Percentiles rank a stretch among this genome's conserved stretches.
Conservation (phyloP, 345 rosid species). For the Physaria fendleri region DNA sequence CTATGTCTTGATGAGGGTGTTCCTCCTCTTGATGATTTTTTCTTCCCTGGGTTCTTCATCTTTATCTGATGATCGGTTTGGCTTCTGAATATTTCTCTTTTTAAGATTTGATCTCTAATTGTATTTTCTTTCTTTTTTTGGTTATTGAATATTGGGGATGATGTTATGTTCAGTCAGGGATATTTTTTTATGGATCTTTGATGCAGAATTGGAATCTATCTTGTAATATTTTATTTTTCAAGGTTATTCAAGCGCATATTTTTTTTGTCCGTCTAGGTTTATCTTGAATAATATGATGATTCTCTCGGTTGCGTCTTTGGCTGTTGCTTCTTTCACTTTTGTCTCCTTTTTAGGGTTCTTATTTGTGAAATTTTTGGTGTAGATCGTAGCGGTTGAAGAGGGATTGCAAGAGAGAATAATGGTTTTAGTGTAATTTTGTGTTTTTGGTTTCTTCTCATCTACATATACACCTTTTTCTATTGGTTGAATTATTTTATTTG, state of each 20-base stretch:
- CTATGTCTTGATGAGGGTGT: not conserved
- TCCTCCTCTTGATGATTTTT: not conserved
- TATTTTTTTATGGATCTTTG: not conserved
- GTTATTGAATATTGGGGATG: not conserved
- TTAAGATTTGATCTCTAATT: not conserved
- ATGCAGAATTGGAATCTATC: too few species aligned
- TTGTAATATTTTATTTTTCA: too few species aligned
- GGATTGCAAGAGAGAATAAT: not conserved
- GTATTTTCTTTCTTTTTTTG: not conserved
- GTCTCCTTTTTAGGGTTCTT: not conserved
- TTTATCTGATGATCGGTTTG: not conserved
- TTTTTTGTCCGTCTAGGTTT: not conserved
- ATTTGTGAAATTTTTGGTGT: not conserved
- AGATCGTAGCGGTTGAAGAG: not conserved
- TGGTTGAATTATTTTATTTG: not conserved
- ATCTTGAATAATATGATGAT: not conserved
- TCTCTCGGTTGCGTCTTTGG: not conserved
- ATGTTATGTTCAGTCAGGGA: not conserved
- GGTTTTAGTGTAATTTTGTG: not conserved
- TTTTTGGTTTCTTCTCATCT: not conserved
- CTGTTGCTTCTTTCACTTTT: not conserved
- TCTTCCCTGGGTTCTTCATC: not conserved
- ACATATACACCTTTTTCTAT: not conserved
- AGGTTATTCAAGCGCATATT: too few species aligned
- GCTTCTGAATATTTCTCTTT: not conserved